Base-by-base conservation (phyloP, 306 rosid genomes). In the Oxytropis ochrocephala region DNA sequence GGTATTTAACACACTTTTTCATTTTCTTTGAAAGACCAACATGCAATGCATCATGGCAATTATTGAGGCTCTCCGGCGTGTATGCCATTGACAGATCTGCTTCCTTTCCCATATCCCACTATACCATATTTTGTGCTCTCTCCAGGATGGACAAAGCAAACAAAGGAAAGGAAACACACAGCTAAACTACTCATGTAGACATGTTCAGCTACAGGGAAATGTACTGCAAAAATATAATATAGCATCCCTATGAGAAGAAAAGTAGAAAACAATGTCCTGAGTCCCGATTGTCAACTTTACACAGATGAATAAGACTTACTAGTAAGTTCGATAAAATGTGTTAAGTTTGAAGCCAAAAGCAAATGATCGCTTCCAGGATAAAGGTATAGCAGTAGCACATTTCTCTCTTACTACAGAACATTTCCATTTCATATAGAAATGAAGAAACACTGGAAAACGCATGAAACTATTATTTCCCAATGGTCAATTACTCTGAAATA, bases 401-500 rank as follows among this genome's bases (percentile, higher is more conserved):
- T 55, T 43, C 10, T 55, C 30, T 43, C 67, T 44, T 55, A 2
- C 11, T 9, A n/a, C 6, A 27, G 16, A 35, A 55, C 61, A 19
- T 65, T 44, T 55, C 44, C 52, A n/a, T 46, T 75, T 85, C 91
- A 71, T 86, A 83, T 85, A 75, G 46, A 19, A 73, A 51, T 14
- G 47, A 29, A 50, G 50, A 62, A 16, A 38, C 8, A 51, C 17
- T 36, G 53, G 29, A 67, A 62, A 29, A 63, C 54, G 59, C 60
- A 62, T 11, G 63, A 19, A 47, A 63, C 14, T 18, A 13, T 42
- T 29, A 43, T 47, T 68, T 11, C 10, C 64, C 52, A 48, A 39
- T 39, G 42, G 73, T 27, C 17, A 72, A 58, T n/a, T 39, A 39
- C 54, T 56, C 54, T 65, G 46, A 61, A 61, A 66, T 49, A 70